A percentile compares a stretch with the other conserved stretches of the same genome.
phyloP scores from a whole-genome alignment of 139 green algal species.

The Auxenochlorella pyrenoidosa region DNA sequence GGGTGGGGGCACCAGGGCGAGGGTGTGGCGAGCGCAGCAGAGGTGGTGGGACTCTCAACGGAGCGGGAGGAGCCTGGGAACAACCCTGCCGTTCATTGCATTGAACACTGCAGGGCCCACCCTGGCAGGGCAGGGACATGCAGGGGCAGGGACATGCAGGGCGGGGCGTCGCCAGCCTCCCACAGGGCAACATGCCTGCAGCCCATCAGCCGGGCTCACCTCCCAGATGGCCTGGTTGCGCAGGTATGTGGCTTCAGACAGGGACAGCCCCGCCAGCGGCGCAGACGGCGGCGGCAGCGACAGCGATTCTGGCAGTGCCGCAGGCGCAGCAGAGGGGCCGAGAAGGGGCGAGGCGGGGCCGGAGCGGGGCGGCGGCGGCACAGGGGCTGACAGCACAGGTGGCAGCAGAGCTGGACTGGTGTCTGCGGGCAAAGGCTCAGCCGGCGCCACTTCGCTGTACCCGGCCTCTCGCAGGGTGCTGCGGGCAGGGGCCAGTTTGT shows the following conservation, averaged over 20 bases:
- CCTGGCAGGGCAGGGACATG: too few relatives aligned
- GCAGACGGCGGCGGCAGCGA: neutral
- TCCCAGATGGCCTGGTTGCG: slow-evolving; percentile 29
- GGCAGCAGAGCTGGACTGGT: neutral
- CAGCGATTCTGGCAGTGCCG: neutral
- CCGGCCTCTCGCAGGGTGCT: slow-evolving; percentile 19
- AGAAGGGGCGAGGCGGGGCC: neutral
- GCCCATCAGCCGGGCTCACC: neutral
- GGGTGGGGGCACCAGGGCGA: too few relatives aligned
- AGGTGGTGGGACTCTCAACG: neutral
- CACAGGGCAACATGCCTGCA: too few relatives aligned
- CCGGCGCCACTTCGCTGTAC: neutral
- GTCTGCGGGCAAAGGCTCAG: neutral
- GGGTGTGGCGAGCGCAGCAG: neutral
- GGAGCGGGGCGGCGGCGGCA: neutral
- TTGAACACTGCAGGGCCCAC: too few relatives aligned
- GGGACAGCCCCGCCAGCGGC: neutral
- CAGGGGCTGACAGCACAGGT: neutral
- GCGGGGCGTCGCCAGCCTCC: too few relatives aligned
- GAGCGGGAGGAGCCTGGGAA: too few relatives aligned
- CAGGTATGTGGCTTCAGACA: slow-evolving; percentile 13
- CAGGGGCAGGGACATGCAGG: too few relatives aligned
- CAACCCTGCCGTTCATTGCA: too few relatives aligned
- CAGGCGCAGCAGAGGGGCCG: neutral
- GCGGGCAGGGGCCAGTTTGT: neutral